phyloP scores from a whole-genome alignment of 306 rosid genomes.

The Lathyrus tuberosus region DNA sequence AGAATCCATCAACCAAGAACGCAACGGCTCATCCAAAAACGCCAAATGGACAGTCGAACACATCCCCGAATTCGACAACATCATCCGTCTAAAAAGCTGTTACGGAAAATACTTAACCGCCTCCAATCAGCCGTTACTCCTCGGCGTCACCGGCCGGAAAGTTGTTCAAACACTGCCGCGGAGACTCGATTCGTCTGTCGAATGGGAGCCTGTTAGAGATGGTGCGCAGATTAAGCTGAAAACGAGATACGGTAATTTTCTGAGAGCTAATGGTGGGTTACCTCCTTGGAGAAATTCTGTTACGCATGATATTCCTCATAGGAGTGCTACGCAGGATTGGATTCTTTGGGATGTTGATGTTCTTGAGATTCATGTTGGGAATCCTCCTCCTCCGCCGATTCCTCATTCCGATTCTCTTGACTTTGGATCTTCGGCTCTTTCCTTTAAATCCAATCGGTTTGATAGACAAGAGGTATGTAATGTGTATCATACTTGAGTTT shows the following conservation, averaged over 20 bases:
- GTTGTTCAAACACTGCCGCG: slow-evolving; percentile 64
- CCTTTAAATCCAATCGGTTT: slow-evolving; percentile 43
- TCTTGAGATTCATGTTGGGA: slow-evolving; percentile 63
- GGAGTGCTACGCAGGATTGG: slow-evolving; percentile 85
- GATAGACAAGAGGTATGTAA: slow-evolving; percentile 67
- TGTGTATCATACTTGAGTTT: not conserved
- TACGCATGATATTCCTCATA: slow-evolving; percentile 77
- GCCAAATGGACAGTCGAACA: slow-evolving; percentile 70
- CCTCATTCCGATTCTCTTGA: slow-evolving; percentile 69
- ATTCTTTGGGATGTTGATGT: slow-evolving; percentile 74
- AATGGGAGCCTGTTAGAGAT: slow-evolving; percentile 82
- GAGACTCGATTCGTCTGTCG: slow-evolving; percentile 70
- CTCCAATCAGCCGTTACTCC: slow-evolving; percentile 66
- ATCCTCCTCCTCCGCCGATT: slow-evolving; percentile 51
- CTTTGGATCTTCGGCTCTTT: slow-evolving; percentile 51
- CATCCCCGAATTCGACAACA: slow-evolving; percentile 48
- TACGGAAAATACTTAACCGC: slow-evolving; percentile 75
- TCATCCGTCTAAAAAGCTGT: slow-evolving; percentile 77
- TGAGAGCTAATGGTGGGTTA: slow-evolving; percentile 81
- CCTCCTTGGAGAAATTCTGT: slow-evolving; percentile 95
- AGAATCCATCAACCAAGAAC: slow-evolving; percentile 69
- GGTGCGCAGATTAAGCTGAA: slow-evolving; percentile 61
- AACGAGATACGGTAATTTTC: slow-evolving; percentile 71
- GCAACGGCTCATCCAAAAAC: slow-evolving; percentile 62
- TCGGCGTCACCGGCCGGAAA: slow-evolving; percentile 82